phyloP scores from a whole-genome alignment of 805 yeast species.

The Lipomyces anomalus region DNA sequence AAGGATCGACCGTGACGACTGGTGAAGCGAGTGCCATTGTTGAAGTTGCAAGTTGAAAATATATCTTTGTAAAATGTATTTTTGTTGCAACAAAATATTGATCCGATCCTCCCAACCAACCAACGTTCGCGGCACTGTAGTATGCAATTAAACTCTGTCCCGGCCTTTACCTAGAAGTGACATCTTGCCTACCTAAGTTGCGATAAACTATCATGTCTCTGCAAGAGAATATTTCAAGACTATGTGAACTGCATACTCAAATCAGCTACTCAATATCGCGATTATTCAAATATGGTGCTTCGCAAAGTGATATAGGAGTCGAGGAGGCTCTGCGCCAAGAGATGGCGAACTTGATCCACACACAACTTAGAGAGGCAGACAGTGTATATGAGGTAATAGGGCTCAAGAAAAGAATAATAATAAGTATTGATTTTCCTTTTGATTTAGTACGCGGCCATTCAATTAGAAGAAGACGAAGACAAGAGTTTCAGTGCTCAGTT shows the following conservation, averaged over 20 bases:
- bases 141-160: no score
- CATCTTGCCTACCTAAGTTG: not conserved
- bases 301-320: not conserved
- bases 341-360: not conserved
- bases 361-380: not conserved
- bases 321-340: not conserved
- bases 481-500: not conserved
- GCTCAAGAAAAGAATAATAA: not conserved
- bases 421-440: not conserved
- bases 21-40: no score
- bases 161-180: no score
- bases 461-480: not conserved
- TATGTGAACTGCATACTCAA: not conserved
- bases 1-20: no score
- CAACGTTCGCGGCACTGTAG: no score
- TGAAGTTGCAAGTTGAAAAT: no score
- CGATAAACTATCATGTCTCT: not conserved
- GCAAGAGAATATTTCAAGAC: not conserved
- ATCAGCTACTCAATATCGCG: not conserved
- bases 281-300: not conserved
- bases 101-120: no score
- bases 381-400: not conserved
- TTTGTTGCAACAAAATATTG: no score
- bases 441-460: no score
- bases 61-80: no score